Percentiles rank a stretch among this genome's conserved stretches.
Evolutionary conservation across 2,329 filamentous ascomycete genomes (phyloP).

Genomic region (Paecilomyces dactylethromorphus): DNA sequence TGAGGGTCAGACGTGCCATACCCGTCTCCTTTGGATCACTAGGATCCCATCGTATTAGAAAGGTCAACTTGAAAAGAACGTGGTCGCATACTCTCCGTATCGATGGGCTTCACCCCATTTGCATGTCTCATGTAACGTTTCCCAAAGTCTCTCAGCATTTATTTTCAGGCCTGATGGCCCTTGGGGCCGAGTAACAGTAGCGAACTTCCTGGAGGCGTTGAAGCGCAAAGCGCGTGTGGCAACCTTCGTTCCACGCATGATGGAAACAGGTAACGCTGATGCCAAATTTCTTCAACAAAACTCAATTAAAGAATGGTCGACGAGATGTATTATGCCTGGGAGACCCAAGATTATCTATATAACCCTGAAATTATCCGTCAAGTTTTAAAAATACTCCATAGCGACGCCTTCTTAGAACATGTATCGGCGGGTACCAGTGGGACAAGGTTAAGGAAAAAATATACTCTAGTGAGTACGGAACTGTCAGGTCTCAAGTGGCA

Average conservation of each 20-base stretch:
- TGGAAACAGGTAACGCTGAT: too few relatives aligned
- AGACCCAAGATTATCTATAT: too few relatives aligned
- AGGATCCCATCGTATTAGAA: conserved; percentile 1
- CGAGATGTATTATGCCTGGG: too few relatives aligned
- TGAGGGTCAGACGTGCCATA: conserved; percentile 65
- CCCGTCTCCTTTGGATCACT: conserved; percentile 36
- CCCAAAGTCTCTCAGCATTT: conserved; percentile 20
- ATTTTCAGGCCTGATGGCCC: conserved; percentile 17
- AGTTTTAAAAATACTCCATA: too few relatives aligned
- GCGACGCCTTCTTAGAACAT: too few relatives aligned
- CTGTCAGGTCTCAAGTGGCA: conserved; percentile 7
- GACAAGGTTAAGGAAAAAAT: too few relatives aligned
- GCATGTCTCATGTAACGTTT: conserved; percentile 24
- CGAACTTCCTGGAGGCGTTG: conserved; percentile 6
- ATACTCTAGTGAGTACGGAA: not conserved
- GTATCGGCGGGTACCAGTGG: too few relatives aligned
- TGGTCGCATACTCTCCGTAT: conserved; percentile 18
- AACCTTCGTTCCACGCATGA: too few relatives aligned
- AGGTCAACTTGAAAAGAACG: too few relatives aligned
- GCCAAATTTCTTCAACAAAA: too few relatives aligned
- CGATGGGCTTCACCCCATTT: conserved; percentile 23
- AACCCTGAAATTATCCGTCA: too few relatives aligned
- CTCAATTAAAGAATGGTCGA: too few relatives aligned
- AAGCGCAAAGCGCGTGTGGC: conserved; percentile 5
- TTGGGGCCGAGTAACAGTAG: conserved; percentile 3